Percentiles rank a stretch among this genome's conserved stretches.
Conservation (phyloP, 495 filamentous ascomycete genomes). For the Penicillium manginii region DNA sequence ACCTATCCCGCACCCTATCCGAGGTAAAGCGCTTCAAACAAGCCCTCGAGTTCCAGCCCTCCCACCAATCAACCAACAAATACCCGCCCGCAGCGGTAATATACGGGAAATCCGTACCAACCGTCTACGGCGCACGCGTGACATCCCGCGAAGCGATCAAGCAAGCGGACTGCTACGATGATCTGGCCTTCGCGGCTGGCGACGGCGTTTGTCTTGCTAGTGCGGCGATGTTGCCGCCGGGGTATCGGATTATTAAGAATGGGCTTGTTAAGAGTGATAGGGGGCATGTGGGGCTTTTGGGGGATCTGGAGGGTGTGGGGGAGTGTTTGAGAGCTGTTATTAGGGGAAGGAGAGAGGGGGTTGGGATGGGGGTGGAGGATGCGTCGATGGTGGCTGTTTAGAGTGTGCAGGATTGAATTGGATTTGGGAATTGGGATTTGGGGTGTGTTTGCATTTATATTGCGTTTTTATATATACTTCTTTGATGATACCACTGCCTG, state of each 20-base stretch:
- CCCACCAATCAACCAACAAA: conserved; percentile 61
- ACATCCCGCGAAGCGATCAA: conserved; percentile 68
- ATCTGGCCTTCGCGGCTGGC: conserved; percentile 82
- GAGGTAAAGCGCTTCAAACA: conserved; percentile 73
- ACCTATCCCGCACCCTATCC: conserved; percentile 77
- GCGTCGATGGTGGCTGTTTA: neutral
- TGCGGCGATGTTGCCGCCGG: conserved; percentile 83
- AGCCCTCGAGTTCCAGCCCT: conserved; percentile 63
- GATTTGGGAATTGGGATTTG: too few species aligned
- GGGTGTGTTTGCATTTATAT: too few species aligned
- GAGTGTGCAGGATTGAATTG: too few species aligned
- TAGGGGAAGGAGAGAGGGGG: conserved; percentile 67
- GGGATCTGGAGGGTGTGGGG: conserved; percentile 83
- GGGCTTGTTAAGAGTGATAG: conserved; percentile 79
- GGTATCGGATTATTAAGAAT: conserved; percentile 71
- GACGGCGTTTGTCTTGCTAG: conserved; percentile 88
- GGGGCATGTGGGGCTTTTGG: conserved; percentile 84
- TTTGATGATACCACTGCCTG: too few species aligned
- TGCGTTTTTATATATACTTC: too few species aligned
- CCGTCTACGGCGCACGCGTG: conserved; percentile 79
- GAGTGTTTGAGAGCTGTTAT: conserved; percentile 69
- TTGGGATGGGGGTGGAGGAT: conserved; percentile 56
- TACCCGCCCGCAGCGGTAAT: conserved; percentile 88
- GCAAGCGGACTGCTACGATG: conserved; percentile 79
- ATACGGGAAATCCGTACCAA: conserved; percentile 86